A percentile compares a stretch with the other conserved stretches of the same genome.
These are phyloP conservation scores for Aspergillus ostianus DNA, from an alignment of 495 filamentous ascomycete species.

Conservation along the genomic window DNA sequence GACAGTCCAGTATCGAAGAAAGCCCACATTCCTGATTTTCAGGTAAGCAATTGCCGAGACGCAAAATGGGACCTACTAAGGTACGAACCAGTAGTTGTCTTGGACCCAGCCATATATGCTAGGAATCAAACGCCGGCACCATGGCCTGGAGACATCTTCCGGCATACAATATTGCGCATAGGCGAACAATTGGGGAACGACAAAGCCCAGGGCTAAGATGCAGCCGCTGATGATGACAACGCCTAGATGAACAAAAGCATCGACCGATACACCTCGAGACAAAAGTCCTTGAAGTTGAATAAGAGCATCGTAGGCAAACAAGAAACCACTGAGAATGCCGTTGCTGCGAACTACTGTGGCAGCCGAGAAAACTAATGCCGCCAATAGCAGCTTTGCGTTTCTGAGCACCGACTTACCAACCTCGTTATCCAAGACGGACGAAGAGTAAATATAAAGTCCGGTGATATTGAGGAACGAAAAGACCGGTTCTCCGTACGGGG, in stretches of 20 bases:
- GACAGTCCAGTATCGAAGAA: slow-evolving; percentile 86
- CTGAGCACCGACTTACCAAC: slow-evolving; percentile 22
- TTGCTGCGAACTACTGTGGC: slow-evolving; percentile 82
- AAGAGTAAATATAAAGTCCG: slow-evolving; percentile 69
- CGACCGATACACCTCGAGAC: slow-evolving; percentile 25
- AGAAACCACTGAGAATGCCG: slow-evolving; percentile 76
- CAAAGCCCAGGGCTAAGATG: slow-evolving; percentile 61
- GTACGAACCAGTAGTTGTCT: slow-evolving; percentile 71
- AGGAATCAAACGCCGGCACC: slow-evolving; percentile 70
- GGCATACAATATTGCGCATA: slow-evolving; percentile 67
- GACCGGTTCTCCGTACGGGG: slow-evolving; percentile 78
- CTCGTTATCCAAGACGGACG: slow-evolving; percentile 42
- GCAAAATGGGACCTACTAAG: slow-evolving; percentile 24
- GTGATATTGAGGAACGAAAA: slow-evolving; percentile 76
- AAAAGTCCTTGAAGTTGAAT: slow-evolving; percentile 31
- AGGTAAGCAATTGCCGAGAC: slow-evolving; percentile 14
- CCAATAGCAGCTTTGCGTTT: slow-evolving; percentile 51
- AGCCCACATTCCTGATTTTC: slow-evolving; percentile 70
- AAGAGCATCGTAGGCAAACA: slow-evolving; percentile 61
- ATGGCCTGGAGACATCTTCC: slow-evolving; percentile 51
- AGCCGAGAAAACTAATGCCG: slow-evolving; percentile 67
- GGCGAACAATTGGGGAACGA: slow-evolving; percentile 72
- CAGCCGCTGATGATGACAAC: slow-evolving; percentile 63
- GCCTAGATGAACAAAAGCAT: slow-evolving; percentile 43
- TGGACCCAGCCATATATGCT: slow-evolving; percentile 94